Base-by-base conservation (phyloP, 495 filamentous ascomycete genomes). In the Podospora pseudoanserina region DNA sequence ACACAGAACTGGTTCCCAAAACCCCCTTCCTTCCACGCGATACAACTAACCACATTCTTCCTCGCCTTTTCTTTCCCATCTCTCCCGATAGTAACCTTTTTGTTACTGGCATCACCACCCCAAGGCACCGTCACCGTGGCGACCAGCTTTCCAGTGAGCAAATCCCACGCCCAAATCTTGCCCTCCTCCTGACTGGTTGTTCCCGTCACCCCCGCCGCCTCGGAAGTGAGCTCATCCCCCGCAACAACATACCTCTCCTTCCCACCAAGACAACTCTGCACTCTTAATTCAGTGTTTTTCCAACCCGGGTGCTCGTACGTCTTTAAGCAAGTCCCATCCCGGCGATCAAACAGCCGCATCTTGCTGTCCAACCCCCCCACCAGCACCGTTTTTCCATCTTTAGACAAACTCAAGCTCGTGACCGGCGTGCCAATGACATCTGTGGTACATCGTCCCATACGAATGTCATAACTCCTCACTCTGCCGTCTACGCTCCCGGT, bases 401-500 rank as follows among this genome's bases (percentile, higher is more conserved):
- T 82, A 16, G 90, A 91, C 64, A 91, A 79, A 26, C 80, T 82
- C 53, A 96, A 77, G 72, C 88, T 91, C 13, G 94, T 97, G 2
- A 87, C 85, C 66, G 79, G 82, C 63, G 85, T 79, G 34, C 88
- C 87, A 64, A 93, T 73, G 9, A 93, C 87, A 80, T 99, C 95
- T 4, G 88, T 87, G 18, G 86, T 85, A 19, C 90, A 82, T 70
- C 81, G 80, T 0, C 95, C 96, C 86, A 87, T 91, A 28, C 93
- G 84, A n/a, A 97, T 73, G 80, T 99, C 95, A 79, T 99, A 98
- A 57, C 85, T 80, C 66, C 96, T 84, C 7, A 93, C 85, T 69
- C 89, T 84, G 20, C 93, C 95, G 79, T 99, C 95, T 49, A 97
- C 94, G 76, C 92, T 93, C 0, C 91, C 94, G 5, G 82, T 82